Evolutionary conservation across 352 stramenopile genomes (phyloP).

Genomic region (Poterioochromonas sp.): DNA sequence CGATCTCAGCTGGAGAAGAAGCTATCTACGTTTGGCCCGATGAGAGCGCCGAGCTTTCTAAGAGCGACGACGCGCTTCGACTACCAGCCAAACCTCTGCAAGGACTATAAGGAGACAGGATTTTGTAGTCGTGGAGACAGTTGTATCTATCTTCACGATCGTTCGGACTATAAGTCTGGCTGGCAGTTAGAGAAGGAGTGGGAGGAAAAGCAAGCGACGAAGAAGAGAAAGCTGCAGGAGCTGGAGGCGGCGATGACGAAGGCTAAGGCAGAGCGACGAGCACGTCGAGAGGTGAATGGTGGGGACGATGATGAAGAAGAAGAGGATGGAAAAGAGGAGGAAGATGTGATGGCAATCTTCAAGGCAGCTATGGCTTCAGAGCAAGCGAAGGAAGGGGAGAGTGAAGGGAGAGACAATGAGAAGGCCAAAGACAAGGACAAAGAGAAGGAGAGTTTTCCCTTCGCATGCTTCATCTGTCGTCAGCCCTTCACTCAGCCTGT

Average conservation of each 20-base stretch:
- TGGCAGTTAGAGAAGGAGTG: conserved; percentile 94
- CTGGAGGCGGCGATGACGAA: conserved; percentile 52
- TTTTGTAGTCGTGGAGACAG: conserved; percentile 93
- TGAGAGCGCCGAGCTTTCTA: conserved; percentile 83
- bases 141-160: conserved; percentile 97
- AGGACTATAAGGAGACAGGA: conserved; percentile 99
- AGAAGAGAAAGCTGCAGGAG: conserved; percentile 75
- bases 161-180: conserved; percentile 91
- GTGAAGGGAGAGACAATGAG: conserved; percentile 48
- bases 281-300: conserved; percentile 7
- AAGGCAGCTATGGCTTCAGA: too few species aligned
- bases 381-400: conserved; percentile 30
- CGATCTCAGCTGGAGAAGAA: neutral
- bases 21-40: conserved; percentile 55
- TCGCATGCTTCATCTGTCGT: conserved; percentile 90
- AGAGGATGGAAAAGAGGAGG: too few species aligned
- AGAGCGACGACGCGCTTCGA: conserved; percentile 89
- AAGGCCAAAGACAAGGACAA: conserved; percentile 56
- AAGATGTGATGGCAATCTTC: conserved; percentile 37
- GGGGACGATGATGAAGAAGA: conserved; percentile 24
- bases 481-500: conserved; percentile 80
- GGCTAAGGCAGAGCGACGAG: conserved; percentile 38
- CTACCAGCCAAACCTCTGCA: conserved; percentile 96
- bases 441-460: conserved; percentile 65
- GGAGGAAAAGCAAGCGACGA: conserved; percentile 68